Percentiles rank a stretch among this genome's conserved stretches.
Evolutionary conservation across 2,329 filamentous ascomycete species (phyloP).

Genomic region (Talaromyces funiculosus): DNA sequence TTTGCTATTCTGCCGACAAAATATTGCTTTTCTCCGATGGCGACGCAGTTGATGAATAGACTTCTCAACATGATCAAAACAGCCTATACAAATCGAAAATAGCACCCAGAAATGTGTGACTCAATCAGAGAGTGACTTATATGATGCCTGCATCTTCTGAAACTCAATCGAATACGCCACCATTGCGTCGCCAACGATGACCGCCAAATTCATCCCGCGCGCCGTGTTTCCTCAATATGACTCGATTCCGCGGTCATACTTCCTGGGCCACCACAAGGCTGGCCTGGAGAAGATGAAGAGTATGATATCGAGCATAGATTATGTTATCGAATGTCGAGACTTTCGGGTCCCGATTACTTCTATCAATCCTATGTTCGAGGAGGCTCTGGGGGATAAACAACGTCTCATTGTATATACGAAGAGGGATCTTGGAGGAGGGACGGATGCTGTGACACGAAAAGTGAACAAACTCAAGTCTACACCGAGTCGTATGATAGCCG

Average conservation of each 20-base stretch:
- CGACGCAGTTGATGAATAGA: background rate
- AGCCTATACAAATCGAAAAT: background rate
- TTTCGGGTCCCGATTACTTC: slow-evolving; percentile 84
- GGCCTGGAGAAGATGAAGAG: slow-evolving; percentile 78
- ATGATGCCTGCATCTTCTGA: background rate
- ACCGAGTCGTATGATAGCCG: background rate
- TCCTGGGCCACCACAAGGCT: slow-evolving; percentile 82
- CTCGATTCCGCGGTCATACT: slow-evolving; percentile 83
- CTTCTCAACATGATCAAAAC: no score
- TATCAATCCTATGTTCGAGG: slow-evolving; percentile 83
- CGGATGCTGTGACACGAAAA: slow-evolving; percentile 35
- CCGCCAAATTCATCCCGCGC: slow-evolving; percentile 63
- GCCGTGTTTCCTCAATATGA: slow-evolving; percentile 64
- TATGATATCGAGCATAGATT: slow-evolving; percentile 71
- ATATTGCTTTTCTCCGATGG: background rate
- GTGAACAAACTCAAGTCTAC: slow-evolving; percentile 24
- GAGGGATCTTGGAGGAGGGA: slow-evolving; percentile 61
- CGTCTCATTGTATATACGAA: slow-evolving; percentile 90
- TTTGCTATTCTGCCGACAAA: background rate
- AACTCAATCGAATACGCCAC: background rate
- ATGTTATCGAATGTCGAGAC: slow-evolving; percentile 92
- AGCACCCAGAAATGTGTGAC: background rate
- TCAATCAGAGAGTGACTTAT: background rate
- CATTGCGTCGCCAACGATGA: slow-evolving; percentile 8
- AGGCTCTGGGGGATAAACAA: slow-evolving; percentile 63